Base-by-base conservation (phyloP, 495 filamentous ascomycete genomes). In the Aspergillus biplanus region DNA sequence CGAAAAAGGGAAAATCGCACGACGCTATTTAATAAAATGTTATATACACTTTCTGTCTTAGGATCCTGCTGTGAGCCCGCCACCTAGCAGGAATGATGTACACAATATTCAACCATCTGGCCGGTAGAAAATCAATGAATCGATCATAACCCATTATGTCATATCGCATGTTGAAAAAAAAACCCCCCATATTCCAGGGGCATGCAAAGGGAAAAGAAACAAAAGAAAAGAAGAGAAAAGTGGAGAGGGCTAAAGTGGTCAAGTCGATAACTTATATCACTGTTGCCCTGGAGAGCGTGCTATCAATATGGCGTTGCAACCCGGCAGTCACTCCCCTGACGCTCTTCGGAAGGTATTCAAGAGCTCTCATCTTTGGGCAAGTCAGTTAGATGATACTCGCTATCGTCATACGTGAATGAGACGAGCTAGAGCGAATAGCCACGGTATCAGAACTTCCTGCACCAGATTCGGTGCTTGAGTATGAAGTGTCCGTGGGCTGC, bases 361-460 rank as follows among this genome's bases (percentile, higher is more conserved):
- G 8, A 13, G n/a, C 11, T 11, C 39, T 27, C 11, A 44, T 44
- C 8, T 44, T 15, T 44, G 39, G n/a, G 39, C 39, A 44, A 15
- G 39, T 11, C 39, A 16, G 21, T 76, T 56, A 80, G 27, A 93
- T 92, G 56, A 93, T 92, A 73, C 90, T 92, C 42, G 90, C 89
- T 68, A 93, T 93, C 63, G 88, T 90, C 75, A 93, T 91, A 63
- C 90, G 82, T 70, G 83, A 84, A 65, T 79, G 76, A 37, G 75
- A 69, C 56, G 74, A 74, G 50, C 61, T 76, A 7, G 76, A 67
- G 52, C 65, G 75, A 35, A 64, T 69, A 7, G 80, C 70, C n/a
- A 74, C 72, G 21, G 74, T 71, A 37, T 78, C 76, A 46, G 79
- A 76, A 42, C 71, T 80, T 33, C 71, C 73, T 7, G 76, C 56